Evolutionary conservation across 106 monocot species (phyloP).

Genomic region (Gastrodia elata): DNA sequence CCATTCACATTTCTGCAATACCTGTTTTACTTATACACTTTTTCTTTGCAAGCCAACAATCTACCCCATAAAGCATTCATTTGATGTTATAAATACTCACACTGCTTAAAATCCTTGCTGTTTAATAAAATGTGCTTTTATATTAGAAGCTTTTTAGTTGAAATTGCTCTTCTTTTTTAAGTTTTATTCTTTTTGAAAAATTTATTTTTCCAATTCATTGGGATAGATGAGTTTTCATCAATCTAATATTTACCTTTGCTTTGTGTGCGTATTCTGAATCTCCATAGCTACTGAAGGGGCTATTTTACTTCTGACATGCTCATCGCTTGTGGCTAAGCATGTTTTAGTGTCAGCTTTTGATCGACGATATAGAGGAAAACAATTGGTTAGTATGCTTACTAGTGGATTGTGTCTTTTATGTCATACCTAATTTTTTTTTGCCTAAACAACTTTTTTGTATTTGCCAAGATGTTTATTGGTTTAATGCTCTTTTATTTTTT

Average conservation of each 20-base stretch:
- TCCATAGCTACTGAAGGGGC: slow-evolving; percentile 62
- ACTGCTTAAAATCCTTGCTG: not conserved
- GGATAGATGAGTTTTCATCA: not conserved
- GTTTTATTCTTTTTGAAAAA: not conserved
- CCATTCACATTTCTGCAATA: no score
- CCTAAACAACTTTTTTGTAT: not conserved
- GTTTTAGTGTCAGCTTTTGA: slow-evolving; percentile 61
- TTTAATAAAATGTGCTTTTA: not conserved
- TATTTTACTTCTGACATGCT: slow-evolving; percentile 44
- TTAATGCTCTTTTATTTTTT: not conserved
- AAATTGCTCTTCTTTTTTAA: not conserved
- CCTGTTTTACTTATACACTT: no score
- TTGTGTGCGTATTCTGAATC: not conserved
- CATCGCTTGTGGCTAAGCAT: slow-evolving; percentile 49
- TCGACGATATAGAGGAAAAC: slow-evolving; percentile 60
- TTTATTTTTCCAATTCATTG: not conserved
- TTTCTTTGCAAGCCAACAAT: no score
- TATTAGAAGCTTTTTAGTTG: not conserved
- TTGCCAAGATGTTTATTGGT: not conserved
- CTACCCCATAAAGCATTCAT: no score
- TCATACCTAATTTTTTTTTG: not conserved
- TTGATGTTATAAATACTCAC: no score
- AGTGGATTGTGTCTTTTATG: not conserved
- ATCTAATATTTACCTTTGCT: not conserved
- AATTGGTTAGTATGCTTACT: slow-evolving; percentile 35